Percentiles rank a stretch among this genome's conserved stretches.
phyloP scores from a whole-genome alignment of 1,284 basidiomycete species.

The Coniophora puteana region DNA sequence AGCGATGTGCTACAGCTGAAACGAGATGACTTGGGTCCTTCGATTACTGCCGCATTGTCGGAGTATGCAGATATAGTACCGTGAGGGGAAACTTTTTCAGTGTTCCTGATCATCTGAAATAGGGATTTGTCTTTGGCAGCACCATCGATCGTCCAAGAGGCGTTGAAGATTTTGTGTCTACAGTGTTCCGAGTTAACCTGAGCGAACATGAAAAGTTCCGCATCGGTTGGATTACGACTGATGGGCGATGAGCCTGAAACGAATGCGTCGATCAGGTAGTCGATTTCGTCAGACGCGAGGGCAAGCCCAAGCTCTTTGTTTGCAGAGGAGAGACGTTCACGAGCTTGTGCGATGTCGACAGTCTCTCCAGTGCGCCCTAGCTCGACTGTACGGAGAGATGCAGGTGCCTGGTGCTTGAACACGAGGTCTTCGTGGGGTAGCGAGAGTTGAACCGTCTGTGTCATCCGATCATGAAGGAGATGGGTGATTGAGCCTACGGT shows the following conservation, averaged over 20 bases:
- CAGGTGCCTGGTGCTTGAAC: constrained; percentile 70
- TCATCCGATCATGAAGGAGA: constrained; percentile 94
- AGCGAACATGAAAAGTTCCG: constrained; percentile 99
- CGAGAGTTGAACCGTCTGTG: constrained; percentile 67
- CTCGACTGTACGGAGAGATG: constrained; percentile 70
- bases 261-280: constrained; percentile 91
- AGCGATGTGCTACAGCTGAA: constrained; percentile 60
- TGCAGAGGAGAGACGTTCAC: constrained; percentile 65
- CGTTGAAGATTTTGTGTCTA: constrained; percentile 99
- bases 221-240: constrained; percentile 87
- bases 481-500: constrained; percentile 54
- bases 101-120: constrained; percentile 98
- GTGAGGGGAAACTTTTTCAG: constrained; percentile 73
- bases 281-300: constrained; percentile 86
- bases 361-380: constrained; percentile 35
- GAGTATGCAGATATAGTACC: constrained; percentile 96
- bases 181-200: constrained; percentile 99
- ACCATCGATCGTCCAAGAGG: constrained; percentile 90
- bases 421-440: constrained; percentile 60
- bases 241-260: constrained; percentile 62
- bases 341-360: constrained; percentile 33
- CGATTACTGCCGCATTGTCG: constrained; percentile 95
- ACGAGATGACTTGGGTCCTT: constrained; percentile 76
- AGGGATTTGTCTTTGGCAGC: constrained; percentile 71
- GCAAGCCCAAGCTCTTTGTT: constrained; percentile 91